These are phyloP conservation scores for Tulasnella sp. DNA, from an alignment of 768 basidiomycete species.

Conservation along the genomic window DNA sequence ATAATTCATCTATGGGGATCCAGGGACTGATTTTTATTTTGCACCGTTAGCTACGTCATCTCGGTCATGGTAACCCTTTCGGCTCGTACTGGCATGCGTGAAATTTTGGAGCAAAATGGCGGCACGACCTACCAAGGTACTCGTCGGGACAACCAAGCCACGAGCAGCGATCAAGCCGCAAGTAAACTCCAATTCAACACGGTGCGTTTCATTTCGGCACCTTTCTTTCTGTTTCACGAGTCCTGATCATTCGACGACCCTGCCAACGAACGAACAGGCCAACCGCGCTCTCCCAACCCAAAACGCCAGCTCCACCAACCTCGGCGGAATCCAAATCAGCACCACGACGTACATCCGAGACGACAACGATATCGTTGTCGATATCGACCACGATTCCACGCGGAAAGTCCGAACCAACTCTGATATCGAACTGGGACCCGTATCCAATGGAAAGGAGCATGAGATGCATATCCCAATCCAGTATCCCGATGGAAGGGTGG, in stretches of 20 bases:
- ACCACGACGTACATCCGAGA: conserved; percentile 15
- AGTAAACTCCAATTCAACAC: not conserved
- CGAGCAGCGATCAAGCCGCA: not conserved
- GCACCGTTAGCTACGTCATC: conserved; percentile 8
- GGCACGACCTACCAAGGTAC: conserved; percentile 7
- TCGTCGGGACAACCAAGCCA: not conserved
- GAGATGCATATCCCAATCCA: not conserved
- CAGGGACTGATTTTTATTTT: not conserved
- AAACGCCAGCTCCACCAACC: not conserved
- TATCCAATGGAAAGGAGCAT: not conserved
- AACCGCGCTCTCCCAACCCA: not conserved
- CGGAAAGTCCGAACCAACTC: not conserved
- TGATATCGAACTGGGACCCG: conserved; percentile 2
- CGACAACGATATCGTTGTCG: not conserved
- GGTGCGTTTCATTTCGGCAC: not conserved
- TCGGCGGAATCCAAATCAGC: not conserved
- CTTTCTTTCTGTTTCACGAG: not conserved
- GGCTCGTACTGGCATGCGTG: conserved; percentile 7
- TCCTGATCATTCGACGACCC: not conserved
- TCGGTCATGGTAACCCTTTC: conserved; percentile 9
- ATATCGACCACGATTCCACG: not conserved
- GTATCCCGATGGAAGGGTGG: not conserved
- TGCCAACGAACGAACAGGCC: not conserved
- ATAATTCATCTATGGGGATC: not conserved
- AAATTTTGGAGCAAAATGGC: not conserved